phyloP scores from a whole-genome alignment of 345 rosid genomes.

The Rhizophora apiculata region DNA sequence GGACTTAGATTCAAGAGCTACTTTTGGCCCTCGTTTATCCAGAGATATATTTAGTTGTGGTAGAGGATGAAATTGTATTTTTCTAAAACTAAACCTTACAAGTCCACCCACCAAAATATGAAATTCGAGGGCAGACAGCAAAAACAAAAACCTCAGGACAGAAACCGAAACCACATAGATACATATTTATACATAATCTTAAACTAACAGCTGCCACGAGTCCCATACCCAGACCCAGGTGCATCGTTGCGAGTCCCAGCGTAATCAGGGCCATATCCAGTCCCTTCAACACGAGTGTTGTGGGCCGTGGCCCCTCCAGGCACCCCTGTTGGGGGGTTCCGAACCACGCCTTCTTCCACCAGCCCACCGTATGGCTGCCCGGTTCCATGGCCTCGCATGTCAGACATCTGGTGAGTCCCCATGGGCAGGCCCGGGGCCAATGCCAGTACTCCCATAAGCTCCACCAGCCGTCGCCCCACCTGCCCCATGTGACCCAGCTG shows the following conservation, averaged over 20 bases:
- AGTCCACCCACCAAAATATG: too few relatives aligned
- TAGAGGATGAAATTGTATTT: too few relatives aligned
- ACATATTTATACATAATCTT: too few relatives aligned
- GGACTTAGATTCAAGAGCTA: too few relatives aligned
- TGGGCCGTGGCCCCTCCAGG: constrained; percentile 40
- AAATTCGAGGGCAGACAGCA: too few relatives aligned
- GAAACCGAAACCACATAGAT: too few relatives aligned
- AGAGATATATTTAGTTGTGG: too few relatives aligned
- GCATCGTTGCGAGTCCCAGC: neutral
- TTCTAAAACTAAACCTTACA: too few relatives aligned
- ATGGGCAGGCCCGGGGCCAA: constrained; percentile 23
- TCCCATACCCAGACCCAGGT: constrained; percentile 27
- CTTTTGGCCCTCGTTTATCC: too few relatives aligned
- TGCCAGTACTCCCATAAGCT: constrained; percentile 4
- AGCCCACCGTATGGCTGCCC: constrained; percentile 31
- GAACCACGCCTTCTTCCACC: constrained; percentile 31
- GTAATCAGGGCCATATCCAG: constrained; percentile 11
- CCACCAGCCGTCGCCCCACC: constrained; percentile 15
- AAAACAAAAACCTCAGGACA: too few relatives aligned
- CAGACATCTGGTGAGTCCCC: constrained; percentile 47
- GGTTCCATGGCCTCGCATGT: constrained; percentile 46
- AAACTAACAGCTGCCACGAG: constrained; percentile 30
- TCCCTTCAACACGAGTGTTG: constrained; percentile 32
- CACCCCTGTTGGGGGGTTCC: constrained; percentile 29
- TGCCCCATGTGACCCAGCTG: constrained; percentile 13